A percentile compares a stretch with the other conserved stretches of the same genome.
Evolutionary conservation across 2,329 filamentous ascomycete species (phyloP).

Genomic region (Penicillium sp.): DNA sequence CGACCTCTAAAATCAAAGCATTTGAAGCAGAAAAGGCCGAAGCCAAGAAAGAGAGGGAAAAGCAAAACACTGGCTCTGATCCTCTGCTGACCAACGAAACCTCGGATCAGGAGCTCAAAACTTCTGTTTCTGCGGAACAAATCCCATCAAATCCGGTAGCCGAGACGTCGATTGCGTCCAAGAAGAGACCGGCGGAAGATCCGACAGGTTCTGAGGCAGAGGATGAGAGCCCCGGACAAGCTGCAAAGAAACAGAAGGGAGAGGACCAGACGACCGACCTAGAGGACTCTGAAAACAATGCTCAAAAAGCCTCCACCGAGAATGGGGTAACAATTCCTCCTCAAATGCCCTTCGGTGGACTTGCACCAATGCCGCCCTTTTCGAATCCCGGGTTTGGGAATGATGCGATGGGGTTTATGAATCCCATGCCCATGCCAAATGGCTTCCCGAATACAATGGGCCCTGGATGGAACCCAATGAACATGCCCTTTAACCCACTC

Average conservation of each 20-base stretch:
- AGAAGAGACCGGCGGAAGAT: conserved; percentile 79
- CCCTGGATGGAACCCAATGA: conserved; percentile 43
- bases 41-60: conserved; percentile 42
- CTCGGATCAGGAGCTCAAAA: conserved; percentile 10
- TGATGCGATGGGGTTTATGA: conserved; percentile 34
- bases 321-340: conserved; percentile 28
- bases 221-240: conserved; percentile 31
- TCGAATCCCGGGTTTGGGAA: conserved; percentile 30
- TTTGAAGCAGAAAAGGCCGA: conserved; percentile 55
- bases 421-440: conserved; percentile 37
- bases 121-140: conserved; percentile 16
- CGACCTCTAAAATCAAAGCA: conserved; percentile 68
- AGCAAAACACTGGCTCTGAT: conserved; percentile 28
- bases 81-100: conserved; percentile 14
- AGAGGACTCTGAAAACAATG: conserved; percentile 8
- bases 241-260: conserved; percentile 43
- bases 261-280: conserved; percentile 23
- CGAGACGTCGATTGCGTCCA: conserved; percentile 45
- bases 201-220: conserved; percentile 48
- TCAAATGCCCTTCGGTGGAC: conserved; percentile 33
- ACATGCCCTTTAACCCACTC: conserved; percentile 37
- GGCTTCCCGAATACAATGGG: conserved; percentile 32
- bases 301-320: conserved; percentile 14
- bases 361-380: conserved; percentile 34
- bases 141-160: conserved; percentile 30